Conservation (phyloP, 169 alveolate species). For the Cardiosporidium cionae region DNA sequence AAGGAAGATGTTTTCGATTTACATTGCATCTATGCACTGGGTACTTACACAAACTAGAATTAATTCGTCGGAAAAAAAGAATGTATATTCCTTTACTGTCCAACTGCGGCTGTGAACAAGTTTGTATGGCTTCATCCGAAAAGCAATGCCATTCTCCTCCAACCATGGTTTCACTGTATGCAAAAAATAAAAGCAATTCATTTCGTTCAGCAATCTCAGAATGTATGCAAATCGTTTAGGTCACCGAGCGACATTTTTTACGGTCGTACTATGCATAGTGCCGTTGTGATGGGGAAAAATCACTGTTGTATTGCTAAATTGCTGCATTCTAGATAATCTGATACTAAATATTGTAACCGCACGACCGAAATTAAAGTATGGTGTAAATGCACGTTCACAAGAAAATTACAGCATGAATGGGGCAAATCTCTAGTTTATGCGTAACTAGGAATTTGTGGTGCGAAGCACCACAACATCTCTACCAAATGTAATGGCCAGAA, state of each 20-base stretch:
- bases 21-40: too few relatives aligned
- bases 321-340: too few relatives aligned
- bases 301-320: too few relatives aligned
- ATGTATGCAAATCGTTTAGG: background rate
- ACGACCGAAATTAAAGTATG: too few relatives aligned
- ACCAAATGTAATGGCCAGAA: conserved; percentile 17
- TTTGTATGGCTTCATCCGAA: background rate
- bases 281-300: too few relatives aligned
- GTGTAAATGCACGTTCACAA: too few relatives aligned
- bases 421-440: too few relatives aligned
- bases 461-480: background rate
- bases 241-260: background rate
- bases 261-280: too few relatives aligned
- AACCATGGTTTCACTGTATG: background rate
- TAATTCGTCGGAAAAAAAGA: background rate
- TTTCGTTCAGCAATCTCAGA: background rate
- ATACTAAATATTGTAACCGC: too few relatives aligned
- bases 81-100: background rate
- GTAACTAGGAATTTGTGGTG: too few relatives aligned
- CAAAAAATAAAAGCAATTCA: background rate
- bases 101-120: background rate
- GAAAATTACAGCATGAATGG: too few relatives aligned
- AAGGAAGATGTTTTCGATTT: too few relatives aligned
- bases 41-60: background rate
- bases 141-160: background rate